Percentiles rank a stretch among this genome's conserved stretches.
These are phyloP conservation scores for Fistulina hepatica DNA, from an alignment of 1,284 basidiomycete genomes.

Conservation along the genomic window DNA sequence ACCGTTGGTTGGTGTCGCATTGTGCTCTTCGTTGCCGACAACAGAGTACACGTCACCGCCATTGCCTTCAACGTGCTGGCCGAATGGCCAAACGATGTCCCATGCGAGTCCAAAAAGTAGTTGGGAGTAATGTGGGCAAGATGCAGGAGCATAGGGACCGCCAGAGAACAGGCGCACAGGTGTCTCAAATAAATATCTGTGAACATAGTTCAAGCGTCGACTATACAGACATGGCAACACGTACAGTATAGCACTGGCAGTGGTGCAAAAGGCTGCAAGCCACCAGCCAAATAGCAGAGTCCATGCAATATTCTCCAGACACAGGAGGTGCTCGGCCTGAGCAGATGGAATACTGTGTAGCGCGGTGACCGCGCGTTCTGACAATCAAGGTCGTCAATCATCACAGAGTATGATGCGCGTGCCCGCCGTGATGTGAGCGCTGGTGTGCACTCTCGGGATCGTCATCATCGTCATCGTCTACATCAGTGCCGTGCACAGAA, in stretches of 20 bases:
- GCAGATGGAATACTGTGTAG: conserved; percentile 89
- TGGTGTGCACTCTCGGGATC: no score
- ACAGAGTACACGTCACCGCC: conserved; percentile 33
- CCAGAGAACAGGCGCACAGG: no score
- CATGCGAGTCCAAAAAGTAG: conserved; percentile 88
- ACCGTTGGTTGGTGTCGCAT: conserved; percentile 21
- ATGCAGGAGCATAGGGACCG: conserved; percentile 67
- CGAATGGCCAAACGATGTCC: conserved; percentile 98
- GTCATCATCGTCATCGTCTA: no score
- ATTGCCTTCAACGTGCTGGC: conserved; percentile 94
- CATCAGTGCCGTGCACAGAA: no score
- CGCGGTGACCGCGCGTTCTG: conserved; percentile 91
- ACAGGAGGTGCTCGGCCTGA: conserved; percentile 80
- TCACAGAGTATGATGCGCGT: conserved; percentile 8
- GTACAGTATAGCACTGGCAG: conserved; percentile 60
- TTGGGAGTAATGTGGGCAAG: conserved; percentile 78
- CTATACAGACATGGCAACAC: no score
- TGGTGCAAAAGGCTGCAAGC: conserved; percentile 68
- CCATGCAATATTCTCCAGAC: conserved; percentile 94
- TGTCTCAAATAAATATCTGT: no score
- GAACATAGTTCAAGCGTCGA: no score
- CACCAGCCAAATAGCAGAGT: conserved; percentile 82
- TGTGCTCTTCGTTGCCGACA: conserved; percentile 30
- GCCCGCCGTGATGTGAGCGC: conserved; percentile 26
- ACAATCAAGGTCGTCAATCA: no score